Percentiles rank a stretch among this genome's conserved stretches.
These are phyloP conservation scores for Zoysia matrella DNA, from an alignment of 202 grass and related monocot genomes.

Conservation along the genomic window DNA sequence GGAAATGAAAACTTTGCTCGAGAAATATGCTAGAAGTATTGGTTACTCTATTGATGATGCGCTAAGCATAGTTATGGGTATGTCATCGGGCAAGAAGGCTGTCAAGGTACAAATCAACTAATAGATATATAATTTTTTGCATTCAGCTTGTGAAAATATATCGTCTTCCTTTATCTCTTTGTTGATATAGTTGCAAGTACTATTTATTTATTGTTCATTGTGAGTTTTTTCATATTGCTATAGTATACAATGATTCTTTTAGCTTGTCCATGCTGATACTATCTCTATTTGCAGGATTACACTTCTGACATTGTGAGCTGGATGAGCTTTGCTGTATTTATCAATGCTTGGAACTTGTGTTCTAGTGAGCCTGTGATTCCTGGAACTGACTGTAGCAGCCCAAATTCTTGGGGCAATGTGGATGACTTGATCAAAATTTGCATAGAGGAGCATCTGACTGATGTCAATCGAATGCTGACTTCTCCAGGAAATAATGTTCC, in stretches of 20 bases:
- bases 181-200: neutral
- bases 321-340: slow-evolving; percentile 89
- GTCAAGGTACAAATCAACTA: slow-evolving; percentile 60
- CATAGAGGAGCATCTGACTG: slow-evolving; percentile 59
- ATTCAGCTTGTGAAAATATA: slow-evolving; percentile 18
- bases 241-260: slow-evolving; percentile 13
- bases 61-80: slow-evolving; percentile 65
- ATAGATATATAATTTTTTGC: slow-evolving; percentile 2
- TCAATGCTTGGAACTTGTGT: slow-evolving; percentile 89
- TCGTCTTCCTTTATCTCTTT: neutral
- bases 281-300: slow-evolving; percentile 65
- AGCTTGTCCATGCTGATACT: slow-evolving; percentile 34
- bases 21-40: slow-evolving; percentile 88
- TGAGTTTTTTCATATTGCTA: neutral
- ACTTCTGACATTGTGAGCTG: slow-evolving; percentile 79
- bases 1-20: slow-evolving; percentile 80
- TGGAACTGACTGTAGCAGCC: slow-evolving; percentile 39
- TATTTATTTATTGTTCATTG: slow-evolving; percentile 11
- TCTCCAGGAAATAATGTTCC: slow-evolving; percentile 70
- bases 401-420: slow-evolving; percentile 75
- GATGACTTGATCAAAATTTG: slow-evolving; percentile 70
- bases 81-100: slow-evolving; percentile 72
- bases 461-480: slow-evolving; percentile 48
- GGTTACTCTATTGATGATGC: slow-evolving; percentile 92
- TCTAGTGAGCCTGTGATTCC: slow-evolving; percentile 49